These are phyloP conservation scores for Eucalyptus cloeziana DNA, from an alignment of 345 rosid genomes.

Conservation along the genomic window DNA sequence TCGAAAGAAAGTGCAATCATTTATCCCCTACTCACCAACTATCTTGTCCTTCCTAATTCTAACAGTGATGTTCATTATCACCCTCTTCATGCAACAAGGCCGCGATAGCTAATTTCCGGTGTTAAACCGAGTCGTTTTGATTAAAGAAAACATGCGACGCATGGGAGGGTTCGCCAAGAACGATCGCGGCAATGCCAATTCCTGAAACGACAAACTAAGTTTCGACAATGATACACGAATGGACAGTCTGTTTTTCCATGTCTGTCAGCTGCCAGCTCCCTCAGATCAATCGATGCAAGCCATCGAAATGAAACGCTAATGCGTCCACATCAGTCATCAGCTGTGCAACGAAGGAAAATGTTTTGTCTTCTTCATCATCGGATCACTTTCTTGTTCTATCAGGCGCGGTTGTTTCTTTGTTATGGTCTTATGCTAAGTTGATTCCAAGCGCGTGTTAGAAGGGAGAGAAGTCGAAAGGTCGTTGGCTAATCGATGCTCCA, in stretches of 20 bases:
- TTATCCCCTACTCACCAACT: neutral
- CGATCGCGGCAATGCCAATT: neutral
- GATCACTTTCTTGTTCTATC: neutral
- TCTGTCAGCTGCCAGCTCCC: neutral
- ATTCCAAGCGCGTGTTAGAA: neutral
- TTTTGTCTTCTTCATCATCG: neutral
- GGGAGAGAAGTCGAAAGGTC: neutral
- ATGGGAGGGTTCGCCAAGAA: neutral
- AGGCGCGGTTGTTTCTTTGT: neutral
- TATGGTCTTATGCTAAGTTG: neutral
- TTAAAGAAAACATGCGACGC: neutral
- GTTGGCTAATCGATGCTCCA: neutral
- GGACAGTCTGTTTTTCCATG: neutral
- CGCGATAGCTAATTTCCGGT: neutral
- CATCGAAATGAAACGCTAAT: neutral
- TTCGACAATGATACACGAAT: neutral
- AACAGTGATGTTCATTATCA: neutral
- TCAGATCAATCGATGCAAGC: neutral
- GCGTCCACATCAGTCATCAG: neutral
- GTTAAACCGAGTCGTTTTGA: neutral
- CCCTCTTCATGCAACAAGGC: neutral
- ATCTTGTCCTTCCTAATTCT: neutral
- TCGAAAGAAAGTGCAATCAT: neutral
- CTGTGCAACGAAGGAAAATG: neutral
- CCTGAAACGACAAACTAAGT: neutral